Evolutionary conservation across 805 yeast species (phyloP), one percentile per base, ranked within the genome.

Genomic region (Cephaloascus albidus): DNA sequence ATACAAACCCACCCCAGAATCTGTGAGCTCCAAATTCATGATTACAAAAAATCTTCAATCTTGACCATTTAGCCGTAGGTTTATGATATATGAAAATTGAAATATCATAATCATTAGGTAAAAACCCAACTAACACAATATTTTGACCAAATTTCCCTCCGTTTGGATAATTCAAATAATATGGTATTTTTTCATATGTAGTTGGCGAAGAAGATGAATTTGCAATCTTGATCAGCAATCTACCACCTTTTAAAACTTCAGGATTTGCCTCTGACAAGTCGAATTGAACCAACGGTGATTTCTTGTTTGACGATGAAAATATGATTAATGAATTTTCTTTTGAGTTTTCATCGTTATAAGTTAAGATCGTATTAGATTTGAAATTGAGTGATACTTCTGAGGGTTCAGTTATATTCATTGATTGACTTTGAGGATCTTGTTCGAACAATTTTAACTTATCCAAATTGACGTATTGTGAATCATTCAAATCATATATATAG

Each of bases 141-240:
- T 78, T 81, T 42, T 78, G 77, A 3, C 88, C 89, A 51, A 81
- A 82, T 10, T 68, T 52, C 1, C 78, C 85, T 18, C 82, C 77
- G 0, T 76, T 67, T 2, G 88, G 85, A 45, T 63, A 72, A 18
- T 61, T 55, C 38, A 81, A 57, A 28, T 69, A 65, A 41, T 54
- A 62, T 1, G 82, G 82, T 5, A 70, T 58, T 8, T 60, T 63
- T 17, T 48, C 10, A 23, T 23, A 23, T 23, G 28, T 23, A 12
- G 6, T 23, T 23, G 28, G 12, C 6, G 10, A 8, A 12, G 28
- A 8, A 8, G 28, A 23, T 12, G 6, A 8, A 12, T 23, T 23
- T 6, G 12, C 12, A 6, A 12, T 23, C 12, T 23, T 23, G 10
- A 23, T 23, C 12, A 12, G 28, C 12, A 23, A 23, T 23, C 28